Conservation (phyloP, 2,329 filamentous ascomycete species). For the Whalleya microplaca region DNA sequence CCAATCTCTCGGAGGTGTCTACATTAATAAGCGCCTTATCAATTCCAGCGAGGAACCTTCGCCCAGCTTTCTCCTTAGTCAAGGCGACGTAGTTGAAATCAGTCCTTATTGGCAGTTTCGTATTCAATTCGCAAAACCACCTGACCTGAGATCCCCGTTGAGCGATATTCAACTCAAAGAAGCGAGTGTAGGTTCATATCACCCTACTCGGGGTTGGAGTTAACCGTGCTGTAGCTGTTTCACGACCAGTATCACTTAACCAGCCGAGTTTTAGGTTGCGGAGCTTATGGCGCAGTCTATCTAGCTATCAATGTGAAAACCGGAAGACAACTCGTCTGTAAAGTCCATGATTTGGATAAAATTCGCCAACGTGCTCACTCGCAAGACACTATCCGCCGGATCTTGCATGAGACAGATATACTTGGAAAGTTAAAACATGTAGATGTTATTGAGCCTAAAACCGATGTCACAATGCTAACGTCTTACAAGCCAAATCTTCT, state of each 20-base stretch:
- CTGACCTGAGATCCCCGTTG: slow-evolving; percentile 16
- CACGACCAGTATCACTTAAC: slow-evolving; percentile 51
- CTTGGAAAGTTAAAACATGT: slow-evolving; percentile 59
- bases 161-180: slow-evolving; percentile 39
- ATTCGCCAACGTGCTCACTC: slow-evolving; percentile 21
- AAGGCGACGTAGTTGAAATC: slow-evolving; percentile 54
- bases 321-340: slow-evolving; percentile 68
- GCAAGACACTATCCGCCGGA: slow-evolving; percentile 39
- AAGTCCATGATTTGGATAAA: slow-evolving; percentile 59
- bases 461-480: not conserved
- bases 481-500: slow-evolving; percentile 56
- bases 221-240: slow-evolving; percentile 46
- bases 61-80: slow-evolving; percentile 50
- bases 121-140: slow-evolving; percentile 35
- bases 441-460: slow-evolving; percentile 28
- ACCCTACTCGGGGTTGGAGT: not conserved
- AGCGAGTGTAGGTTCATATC: slow-evolving; percentile 34
- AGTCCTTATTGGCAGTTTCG: slow-evolving; percentile 42
- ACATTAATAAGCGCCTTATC: slow-evolving; percentile 51
- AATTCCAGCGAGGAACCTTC: slow-evolving; percentile 44
- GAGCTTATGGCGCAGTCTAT: slow-evolving; percentile 57
- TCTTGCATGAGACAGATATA: slow-evolving; percentile 55
- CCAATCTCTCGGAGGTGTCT: slow-evolving; percentile 57
- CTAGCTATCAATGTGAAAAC: slow-evolving; percentile 56
- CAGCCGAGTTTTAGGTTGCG: slow-evolving; percentile 55